Base-by-base conservation (phyloP, 768 basidiomycete species). In the Leccinum disarticulatum region DNA sequence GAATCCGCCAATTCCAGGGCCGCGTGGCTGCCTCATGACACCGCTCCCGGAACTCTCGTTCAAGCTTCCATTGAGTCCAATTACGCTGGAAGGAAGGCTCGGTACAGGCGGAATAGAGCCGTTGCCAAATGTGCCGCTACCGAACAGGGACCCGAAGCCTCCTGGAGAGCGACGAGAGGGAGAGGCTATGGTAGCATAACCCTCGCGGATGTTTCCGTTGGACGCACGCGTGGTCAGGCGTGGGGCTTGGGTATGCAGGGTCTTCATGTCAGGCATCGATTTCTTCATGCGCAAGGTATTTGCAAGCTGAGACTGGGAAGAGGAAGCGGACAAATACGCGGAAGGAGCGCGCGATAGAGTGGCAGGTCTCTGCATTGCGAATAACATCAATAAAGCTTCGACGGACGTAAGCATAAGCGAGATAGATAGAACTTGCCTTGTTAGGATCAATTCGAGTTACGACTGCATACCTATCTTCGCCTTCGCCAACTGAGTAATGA, bases 261-360 rank as follows among this genome's bases (percentile, higher is more conserved):
- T 89, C 77, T 92, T 92, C 86, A 98, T 87, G 75, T 98, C 94
- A 3, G 97, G 97, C 97, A 98, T 98, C 25, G 94, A 96, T 77
- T 97, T 97, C 81, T 98, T 98, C 74, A 88, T 86, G 46, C 95
- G 87, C 56, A 98, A 83, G 46, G 85, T 79, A 56, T 69, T 77
- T 17, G 74, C 73, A 51, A 78, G 80, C 64, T 74, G 79, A 64
- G 78, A 77, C 64, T 69, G 69, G 68, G 73, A 71, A 56, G 77
- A 74, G 6, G 82, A 75, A 19, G 87, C 81, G 13, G 83, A 81
- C 25, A 93, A 81, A 70, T 92, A 93, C 9, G 90, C 86, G 11
- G 91, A 91, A 17, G 91, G 90, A 5, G 88, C 87, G 51, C 92
- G 88, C 25, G 88, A 88, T 66, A 93, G 82, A 19, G 90, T 91